A percentile compares a stretch with the other conserved stretches of the same genome.
phyloP scores from a whole-genome alignment of 495 filamentous ascomycete species.

The Hypoxylon perforatum region DNA sequence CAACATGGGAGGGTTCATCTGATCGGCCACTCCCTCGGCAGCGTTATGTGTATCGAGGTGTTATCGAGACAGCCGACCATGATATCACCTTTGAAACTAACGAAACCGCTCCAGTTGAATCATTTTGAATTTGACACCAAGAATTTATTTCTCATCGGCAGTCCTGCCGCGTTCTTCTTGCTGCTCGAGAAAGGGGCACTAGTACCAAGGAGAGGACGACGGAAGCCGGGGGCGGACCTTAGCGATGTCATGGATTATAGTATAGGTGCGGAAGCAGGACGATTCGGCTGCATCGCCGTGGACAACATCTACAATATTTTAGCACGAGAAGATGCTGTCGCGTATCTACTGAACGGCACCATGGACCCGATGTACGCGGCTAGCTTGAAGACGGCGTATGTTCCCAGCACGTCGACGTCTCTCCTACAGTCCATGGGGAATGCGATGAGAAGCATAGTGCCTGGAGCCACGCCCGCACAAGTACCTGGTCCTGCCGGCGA shows the following conservation, averaged over 20 bases:
- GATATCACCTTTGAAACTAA: constrained; percentile 65
- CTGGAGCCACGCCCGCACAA: constrained; percentile 36
- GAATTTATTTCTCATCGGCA: constrained; percentile 91
- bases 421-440: constrained; percentile 75
- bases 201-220: constrained; percentile 78
- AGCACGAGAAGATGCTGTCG: constrained; percentile 74
- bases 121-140: constrained; percentile 92
- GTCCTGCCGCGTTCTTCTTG: constrained; percentile 92
- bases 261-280: constrained; percentile 78
- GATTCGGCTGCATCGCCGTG: constrained; percentile 89
- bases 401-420: constrained; percentile 76
- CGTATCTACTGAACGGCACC: constrained; percentile 90
- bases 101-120: constrained; percentile 56
- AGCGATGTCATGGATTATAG: constrained; percentile 68
- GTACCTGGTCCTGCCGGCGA: constrained; percentile 9
- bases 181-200: constrained; percentile 84
- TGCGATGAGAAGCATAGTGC: constrained; percentile 66
- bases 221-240: constrained; percentile 76
- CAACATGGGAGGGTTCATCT: constrained; percentile 86
- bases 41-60: constrained; percentile 92
- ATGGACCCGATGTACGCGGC: constrained; percentile 83
- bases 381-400: constrained; percentile 77
- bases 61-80: constrained; percentile 84
- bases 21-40: constrained; percentile 92
- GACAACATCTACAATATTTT: constrained; percentile 98